Evolutionary conservation across 306 rosid genomes (phyloP).

Genomic region (Cucumis cinereus): DNA sequence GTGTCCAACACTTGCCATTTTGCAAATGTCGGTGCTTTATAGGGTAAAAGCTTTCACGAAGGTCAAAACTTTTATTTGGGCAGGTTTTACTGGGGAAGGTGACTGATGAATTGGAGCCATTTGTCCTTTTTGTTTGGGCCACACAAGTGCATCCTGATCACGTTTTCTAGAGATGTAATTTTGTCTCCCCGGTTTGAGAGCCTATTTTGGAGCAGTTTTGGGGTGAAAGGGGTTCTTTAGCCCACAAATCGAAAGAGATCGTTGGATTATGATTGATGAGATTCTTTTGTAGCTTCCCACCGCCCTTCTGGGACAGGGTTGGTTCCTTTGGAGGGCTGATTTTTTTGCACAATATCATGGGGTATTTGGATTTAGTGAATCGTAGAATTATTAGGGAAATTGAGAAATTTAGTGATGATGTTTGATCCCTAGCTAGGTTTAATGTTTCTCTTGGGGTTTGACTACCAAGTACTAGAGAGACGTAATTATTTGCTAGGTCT

Average conservation of each 20-base stretch:
- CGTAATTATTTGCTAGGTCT: not conserved
- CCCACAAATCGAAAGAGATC: not conserved
- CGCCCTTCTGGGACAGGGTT: not conserved
- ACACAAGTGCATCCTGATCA: not conserved
- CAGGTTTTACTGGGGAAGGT: too few species aligned
- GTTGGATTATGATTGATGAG: not conserved
- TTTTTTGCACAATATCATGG: not conserved
- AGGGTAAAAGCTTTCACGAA: too few species aligned
- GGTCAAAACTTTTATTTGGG: not conserved
- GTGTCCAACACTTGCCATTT: too few species aligned
- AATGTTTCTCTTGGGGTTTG: too few species aligned
- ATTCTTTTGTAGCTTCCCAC: not conserved
- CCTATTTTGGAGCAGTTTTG: not conserved
- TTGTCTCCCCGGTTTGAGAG: not conserved
- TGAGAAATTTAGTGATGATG: not conserved
- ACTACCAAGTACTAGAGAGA: too few species aligned
- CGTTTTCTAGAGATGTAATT: not conserved
- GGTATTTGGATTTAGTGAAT: not conserved
- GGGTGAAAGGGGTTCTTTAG: not conserved
- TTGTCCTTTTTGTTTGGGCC: too few species aligned
- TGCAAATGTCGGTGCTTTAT: too few species aligned
- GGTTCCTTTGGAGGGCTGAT: not conserved
- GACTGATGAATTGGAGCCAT: too few species aligned
- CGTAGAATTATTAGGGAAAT: not conserved
- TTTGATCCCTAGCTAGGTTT: not conserved